Evolutionary conservation across 352 stramenopile genomes (phyloP), one percentile per base, ranked within the genome.

Genomic region (Globisporangium middletonii): DNA sequence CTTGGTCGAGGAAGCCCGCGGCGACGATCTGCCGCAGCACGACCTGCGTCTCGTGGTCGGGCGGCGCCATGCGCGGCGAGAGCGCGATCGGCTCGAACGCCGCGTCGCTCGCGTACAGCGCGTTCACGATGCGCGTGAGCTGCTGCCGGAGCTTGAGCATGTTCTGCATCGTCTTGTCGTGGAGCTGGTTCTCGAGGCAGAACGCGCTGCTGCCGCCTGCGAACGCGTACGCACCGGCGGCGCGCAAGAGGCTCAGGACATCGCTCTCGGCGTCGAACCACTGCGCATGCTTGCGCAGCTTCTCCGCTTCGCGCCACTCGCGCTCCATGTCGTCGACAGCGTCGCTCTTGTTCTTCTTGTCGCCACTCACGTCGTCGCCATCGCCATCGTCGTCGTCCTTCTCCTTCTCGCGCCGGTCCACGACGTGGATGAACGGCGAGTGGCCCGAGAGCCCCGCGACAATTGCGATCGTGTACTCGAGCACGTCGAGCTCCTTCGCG

Each of bases 91-190:
- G 19, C 9, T 53, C 19, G 46, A 83, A 82, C 5, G 58, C 61
- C 3, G 23, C 6, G 0, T 79, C 68, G 30, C 77, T 67, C 1
- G 50, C 53, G 53, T 85, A 89, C 49, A 89, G 55, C 37, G 74
- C 67, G 63, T 92, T 94, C 16, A 92, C 80, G 62, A 94, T 94
- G 1, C 75, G 75, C 27, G 84, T 94, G 55, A 94, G 69, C 62
- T 94, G 84, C 38, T 90, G 76, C 1, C 84, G 73, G n/a, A 94
- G 63, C 65, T 94, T 86, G 47, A 92, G 70, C 82, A 89, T 92
- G 61, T 94, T 80, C 58, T 92, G 79, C 84, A 94, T 94, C 4
- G 77, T 91, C 68, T 94, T 94, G 57, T 91, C 84, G 51, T 94
- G 84, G 46, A 94, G 53, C 37, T 89, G 73, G 47, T 94, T 92